Base-by-base conservation (phyloP, 768 basidiomycete species). In the Suillus alpinus region DNA sequence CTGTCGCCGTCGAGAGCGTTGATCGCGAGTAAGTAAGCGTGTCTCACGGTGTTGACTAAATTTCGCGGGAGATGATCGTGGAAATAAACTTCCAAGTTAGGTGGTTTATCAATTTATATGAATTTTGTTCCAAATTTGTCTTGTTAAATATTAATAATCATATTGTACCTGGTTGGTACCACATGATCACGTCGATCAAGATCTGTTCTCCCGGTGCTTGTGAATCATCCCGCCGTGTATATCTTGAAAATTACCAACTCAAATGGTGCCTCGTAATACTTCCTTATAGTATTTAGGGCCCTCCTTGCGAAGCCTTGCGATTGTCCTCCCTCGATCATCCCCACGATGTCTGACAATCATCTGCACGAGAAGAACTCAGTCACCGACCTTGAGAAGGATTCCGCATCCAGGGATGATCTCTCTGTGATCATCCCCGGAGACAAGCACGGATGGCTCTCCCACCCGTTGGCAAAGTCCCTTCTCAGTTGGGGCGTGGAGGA, bases 401-500 rank as follows among this genome's bases (percentile, higher is more conserved):
- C 58, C 0, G 62, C 51, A 0, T 71, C 68, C 16, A 59, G 14
- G 53, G 58, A 41, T 16, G 56, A 4, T 7, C 31, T 39, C 6
- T 32, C 58, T 26, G 34, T 31, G 16, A 14, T 40, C 55, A 57
- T 62, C 2, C 12, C 34, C 18, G 62, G 55, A 6, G 63, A 47
- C 43, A 57, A 12, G 12, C 26, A 26, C 1, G 43, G 31, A 5
- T 55, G 40, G 52, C 10, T 40, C 4, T 32, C 62, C 2, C 60
- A 62, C 39, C 55, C 65, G 14, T 63, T 43, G 12, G 68, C 67
- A 0, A 72, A 9, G 37, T 44, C 60, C 16, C 65, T 66, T 40
- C 60, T 73, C 13, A 68, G 64, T 12, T 73, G 73, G 73, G 72
- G 72, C n/a, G 64, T 75, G 5, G 72, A 73, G 56, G 73, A 70